Evolutionary conservation across 208 protist species (phyloP).

Genomic region (Trichomonas vaginalis): DNA sequence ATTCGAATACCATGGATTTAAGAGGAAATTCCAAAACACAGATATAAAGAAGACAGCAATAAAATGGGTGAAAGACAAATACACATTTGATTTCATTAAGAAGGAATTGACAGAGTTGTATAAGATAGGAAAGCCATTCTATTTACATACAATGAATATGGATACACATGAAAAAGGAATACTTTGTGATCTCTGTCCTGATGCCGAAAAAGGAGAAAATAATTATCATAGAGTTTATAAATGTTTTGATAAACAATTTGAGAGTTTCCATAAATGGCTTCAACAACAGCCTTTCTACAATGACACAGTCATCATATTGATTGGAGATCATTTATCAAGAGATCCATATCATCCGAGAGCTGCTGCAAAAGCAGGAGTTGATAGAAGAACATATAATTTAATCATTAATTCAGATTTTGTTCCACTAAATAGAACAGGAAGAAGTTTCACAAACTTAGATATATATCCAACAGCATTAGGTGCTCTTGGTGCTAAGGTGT

Average conservation of each 20-base stretch:
- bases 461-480: not conserved
- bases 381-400: too few relatives aligned
- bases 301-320: not conserved
- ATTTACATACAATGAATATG: not conserved
- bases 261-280: not conserved
- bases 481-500: not conserved
- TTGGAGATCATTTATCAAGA: not conserved
- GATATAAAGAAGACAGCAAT: not conserved
- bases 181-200: not conserved
- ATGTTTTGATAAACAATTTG: not conserved
- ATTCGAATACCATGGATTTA: not conserved
- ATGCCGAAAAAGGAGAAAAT: not conserved
- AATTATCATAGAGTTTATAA: not conserved
- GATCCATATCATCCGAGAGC: too few relatives aligned
- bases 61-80: not conserved
- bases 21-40: not conserved
- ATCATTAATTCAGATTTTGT: not conserved
- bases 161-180: not conserved
- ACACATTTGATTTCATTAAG: not conserved
- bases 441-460: not conserved
- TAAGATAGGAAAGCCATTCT: not conserved
- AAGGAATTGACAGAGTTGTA: not conserved
- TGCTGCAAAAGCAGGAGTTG: too few relatives aligned
- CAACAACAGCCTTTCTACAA: not conserved
- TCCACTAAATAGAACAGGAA: not conserved